A percentile compares a stretch with the other conserved stretches of the same genome.
These are phyloP conservation scores for Auricularia sp. DNA, from an alignment of 768 basidiomycete species.

Conservation along the genomic window DNA sequence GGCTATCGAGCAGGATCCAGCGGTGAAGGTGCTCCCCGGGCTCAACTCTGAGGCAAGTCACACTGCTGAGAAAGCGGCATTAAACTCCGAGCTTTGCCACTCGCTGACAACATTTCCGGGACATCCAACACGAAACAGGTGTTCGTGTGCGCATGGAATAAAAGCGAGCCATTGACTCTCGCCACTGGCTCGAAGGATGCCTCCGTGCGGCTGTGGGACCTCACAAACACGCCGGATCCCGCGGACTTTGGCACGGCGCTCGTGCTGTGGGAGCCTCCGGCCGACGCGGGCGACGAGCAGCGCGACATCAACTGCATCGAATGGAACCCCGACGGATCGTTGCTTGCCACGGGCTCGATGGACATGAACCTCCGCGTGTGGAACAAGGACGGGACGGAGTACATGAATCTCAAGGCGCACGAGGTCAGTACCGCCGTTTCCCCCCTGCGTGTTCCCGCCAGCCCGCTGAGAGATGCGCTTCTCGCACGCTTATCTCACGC, in stretches of 20 bases:
- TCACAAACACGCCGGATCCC: neutral
- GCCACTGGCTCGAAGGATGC: constrained; percentile 78
- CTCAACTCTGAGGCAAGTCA: neutral
- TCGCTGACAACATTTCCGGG: neutral
- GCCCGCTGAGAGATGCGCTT: constrained; percentile 20
- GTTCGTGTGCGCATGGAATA: constrained; percentile 76
- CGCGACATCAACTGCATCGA: constrained; percentile 65
- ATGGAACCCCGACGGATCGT: constrained; percentile 65
- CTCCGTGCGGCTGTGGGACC: constrained; percentile 61
- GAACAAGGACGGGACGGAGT: constrained; percentile 47
- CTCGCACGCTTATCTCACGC: neutral
- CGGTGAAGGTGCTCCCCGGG: neutral
- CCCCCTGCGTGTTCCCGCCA: neutral
- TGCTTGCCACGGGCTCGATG: constrained; percentile 71
- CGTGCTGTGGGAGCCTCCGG: constrained; percentile 40
- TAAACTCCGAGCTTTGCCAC: neutral
- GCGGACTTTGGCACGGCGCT: constrained; percentile 8
- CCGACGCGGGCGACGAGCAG: constrained; percentile 19
- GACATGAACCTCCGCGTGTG: constrained; percentile 64
- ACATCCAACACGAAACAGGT: constrained; percentile 35
- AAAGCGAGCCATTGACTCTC: constrained; percentile 44
- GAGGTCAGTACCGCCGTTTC: constrained; percentile 34
- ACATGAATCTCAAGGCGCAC: constrained; percentile 47
- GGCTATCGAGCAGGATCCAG: neutral
- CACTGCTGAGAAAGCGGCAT: neutral